These are phyloP conservation scores for Triticum urartu DNA, from an alignment of 176 grass and related monocot species.

Conservation along the genomic window DNA sequence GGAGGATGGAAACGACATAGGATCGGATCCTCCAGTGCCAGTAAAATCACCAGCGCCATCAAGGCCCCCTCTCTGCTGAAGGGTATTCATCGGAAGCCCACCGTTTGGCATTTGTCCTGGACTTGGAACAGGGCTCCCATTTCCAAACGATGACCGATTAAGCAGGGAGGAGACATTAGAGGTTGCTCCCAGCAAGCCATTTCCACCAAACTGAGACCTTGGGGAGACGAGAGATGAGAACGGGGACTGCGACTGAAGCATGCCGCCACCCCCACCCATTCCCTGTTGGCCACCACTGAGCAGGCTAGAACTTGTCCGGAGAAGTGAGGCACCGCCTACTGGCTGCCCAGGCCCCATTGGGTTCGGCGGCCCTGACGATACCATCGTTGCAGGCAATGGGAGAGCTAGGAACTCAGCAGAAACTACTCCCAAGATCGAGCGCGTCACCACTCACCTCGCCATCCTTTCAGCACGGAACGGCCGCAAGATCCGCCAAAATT, in stretches of 20 bases:
- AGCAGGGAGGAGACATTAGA: conserved; percentile 78
- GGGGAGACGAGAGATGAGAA: conserved; percentile 75
- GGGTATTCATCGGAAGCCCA: conserved; percentile 36
- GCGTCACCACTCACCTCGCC: conserved; percentile 14
- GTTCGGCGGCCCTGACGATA: conserved; percentile 78
- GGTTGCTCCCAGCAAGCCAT: conserved; percentile 60
- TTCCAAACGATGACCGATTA: conserved; percentile 51
- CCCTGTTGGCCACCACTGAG: conserved; percentile 54
- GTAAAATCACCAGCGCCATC: conserved; percentile 44
- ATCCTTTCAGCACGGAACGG: conserved; percentile 8
- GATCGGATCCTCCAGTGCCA: conserved; percentile 40
- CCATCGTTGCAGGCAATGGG: conserved; percentile 49
- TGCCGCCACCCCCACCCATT: conserved; percentile 36
- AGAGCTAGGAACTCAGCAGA: background rate
- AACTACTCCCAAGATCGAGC: conserved; percentile 23
- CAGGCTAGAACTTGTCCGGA: conserved; percentile 66
- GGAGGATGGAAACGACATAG: conserved; percentile 58
- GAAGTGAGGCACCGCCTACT: conserved; percentile 57
- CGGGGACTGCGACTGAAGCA: conserved; percentile 60
- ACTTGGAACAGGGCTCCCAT: conserved; percentile 43
- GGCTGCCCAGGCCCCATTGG: conserved; percentile 71
- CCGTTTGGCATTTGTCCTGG: conserved; percentile 43
- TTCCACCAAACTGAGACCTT: conserved; percentile 62
- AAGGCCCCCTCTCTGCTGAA: conserved; percentile 55
- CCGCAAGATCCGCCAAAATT: conserved; percentile 44